A percentile compares a stretch with the other conserved stretches of the same genome.
Evolutionary conservation across 805 yeast genomes (phyloP).

Genomic region (Danielia reshetovae): DNA sequence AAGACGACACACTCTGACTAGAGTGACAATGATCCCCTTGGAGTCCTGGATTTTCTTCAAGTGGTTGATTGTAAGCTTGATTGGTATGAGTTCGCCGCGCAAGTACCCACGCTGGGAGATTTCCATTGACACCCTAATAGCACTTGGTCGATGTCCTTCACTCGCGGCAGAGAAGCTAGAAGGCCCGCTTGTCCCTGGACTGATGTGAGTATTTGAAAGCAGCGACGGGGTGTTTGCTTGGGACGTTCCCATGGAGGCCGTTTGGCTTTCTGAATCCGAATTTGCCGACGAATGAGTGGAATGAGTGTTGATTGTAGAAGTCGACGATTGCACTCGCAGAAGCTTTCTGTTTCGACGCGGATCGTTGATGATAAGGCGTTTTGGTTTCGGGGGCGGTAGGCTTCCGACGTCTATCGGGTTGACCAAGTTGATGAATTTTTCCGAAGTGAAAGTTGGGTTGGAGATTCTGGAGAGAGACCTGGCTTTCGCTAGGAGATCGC

Average conservation of each 20-base stretch:
- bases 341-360: constrained; percentile 30
- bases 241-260: neutral
- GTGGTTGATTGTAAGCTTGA: constrained; percentile 64
- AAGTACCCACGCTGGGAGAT: constrained; percentile 64
- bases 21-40: constrained; percentile 72
- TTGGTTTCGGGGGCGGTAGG: constrained; percentile 64
- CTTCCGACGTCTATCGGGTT: constrained; percentile 72
- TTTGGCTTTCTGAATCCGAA: constrained; percentile 20
- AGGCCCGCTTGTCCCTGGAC: constrained; percentile 1
- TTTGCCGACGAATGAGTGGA: constrained; percentile 30
- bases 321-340: constrained; percentile 33
- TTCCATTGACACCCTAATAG: constrained; percentile 35
- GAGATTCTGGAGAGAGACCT: constrained; percentile 23
- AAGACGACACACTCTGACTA: constrained; percentile 72
- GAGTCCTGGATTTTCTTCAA: constrained; percentile 65
- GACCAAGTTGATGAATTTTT: constrained; percentile 54
- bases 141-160: constrained; percentile 14
- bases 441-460: constrained; percentile 42
- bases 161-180: neutral
- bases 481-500: constrained; percentile 15
- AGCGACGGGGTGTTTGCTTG: constrained; percentile 1
- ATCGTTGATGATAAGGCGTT: constrained; percentile 58
- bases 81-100: constrained; percentile 76
- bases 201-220: neutral
- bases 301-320: constrained; percentile 30